Evolutionary conservation across 345 rosid genomes (phyloP), one percentile per base, ranked within the genome.

Genomic region (rapeseed (Brassica napus)): DNA sequence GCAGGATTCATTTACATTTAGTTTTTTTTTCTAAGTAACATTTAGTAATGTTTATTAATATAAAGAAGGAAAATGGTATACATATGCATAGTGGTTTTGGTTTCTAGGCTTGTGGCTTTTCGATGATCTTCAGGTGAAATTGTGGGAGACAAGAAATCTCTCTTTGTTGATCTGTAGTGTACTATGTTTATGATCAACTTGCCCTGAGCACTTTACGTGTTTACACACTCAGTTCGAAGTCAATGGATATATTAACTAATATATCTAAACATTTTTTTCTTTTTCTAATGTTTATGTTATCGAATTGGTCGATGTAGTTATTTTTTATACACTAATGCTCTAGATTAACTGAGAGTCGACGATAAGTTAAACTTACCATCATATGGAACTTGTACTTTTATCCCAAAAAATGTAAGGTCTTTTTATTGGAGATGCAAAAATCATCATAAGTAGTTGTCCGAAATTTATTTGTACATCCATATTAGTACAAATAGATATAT

Each of bases 121-220:
- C 37, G 79, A 68, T 75, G 75, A 74, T 63, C 72, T 64, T 80
- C 83, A 80, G 83, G 83, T 80, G 83, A 75, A 80, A 80, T 39
- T 66, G 74, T 62, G 49, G 71, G 67, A 80, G 79, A 80, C 75
- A 80, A 75, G 31, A 55, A 75, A 75, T 80, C 76, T 69, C 62
- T 64, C 68, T 64, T 80, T 49, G 54, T 69, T 49, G 65, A 63
- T 73, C 31, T 75, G 72, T 74, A 69, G 73, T 64, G 83, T 80
- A 80, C 79, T 57, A 80, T 80, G 80, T 75, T 73, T 69, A 68
- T 4, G 16, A 47, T 74, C 79, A 79, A 79, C 75, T 79, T 79
- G 79, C 59, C 16, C 3, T 47, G 47, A 9, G 14, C 78, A 74
- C 82, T 74, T 79, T 74, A 79, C 34, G 78, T 74, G 71, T 74